Base-by-base conservation (phyloP, 148 eudicot species). In the Rhododendron williamsianum region DNA sequence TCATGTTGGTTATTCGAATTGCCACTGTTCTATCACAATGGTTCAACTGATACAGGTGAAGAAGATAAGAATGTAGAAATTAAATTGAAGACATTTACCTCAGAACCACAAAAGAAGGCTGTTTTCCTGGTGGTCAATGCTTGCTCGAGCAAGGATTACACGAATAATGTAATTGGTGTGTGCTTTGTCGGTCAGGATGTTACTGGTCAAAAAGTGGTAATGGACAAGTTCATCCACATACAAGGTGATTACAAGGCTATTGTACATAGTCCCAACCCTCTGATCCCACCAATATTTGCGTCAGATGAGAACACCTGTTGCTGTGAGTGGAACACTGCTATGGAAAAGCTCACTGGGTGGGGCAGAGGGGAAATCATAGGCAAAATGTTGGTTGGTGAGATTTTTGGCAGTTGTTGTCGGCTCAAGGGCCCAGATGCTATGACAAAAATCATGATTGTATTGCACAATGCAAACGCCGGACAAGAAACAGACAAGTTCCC, bases 131-230 rank as follows among this genome's bases (percentile, higher is more conserved):
- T 94, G 88, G 98, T 93, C 60, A 97, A 97, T 90, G 96, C 99
- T 85, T 97, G 99, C 90, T 93, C 92, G 48, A 97, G 98, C 90
- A 95, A 90, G 89, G 98, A 95, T 90, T 90, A 92, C 82, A 88
- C 88, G 18, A 85, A 90, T 84, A 93, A 90, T 67, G 90, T 95
- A 25, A 93, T 95, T 16, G 99, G 99, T 33, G 96, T 92, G 9
- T 97, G 99, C 87, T 97, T 95, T 82, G 93, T 95, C 49, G 99
- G 98, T 76, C 99, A 95, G 87, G 99, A 97, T 89, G 92, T 97
- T 77, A 97, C 99, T 1, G 90, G 91, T 36, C 96, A 97, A 86
- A 97, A 97, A 87, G 71, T 90, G 48, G 92, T 97, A 19, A 93
- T 97, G 98, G 99, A 95, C 86, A 95, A 97, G 72, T 95, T 92